Percentiles rank a stretch among this genome's conserved stretches.
These are phyloP conservation scores for Coemansia asiatica DNA, from an alignment of 192 early-diverging fungal genomes.

Conservation along the genomic window DNA sequence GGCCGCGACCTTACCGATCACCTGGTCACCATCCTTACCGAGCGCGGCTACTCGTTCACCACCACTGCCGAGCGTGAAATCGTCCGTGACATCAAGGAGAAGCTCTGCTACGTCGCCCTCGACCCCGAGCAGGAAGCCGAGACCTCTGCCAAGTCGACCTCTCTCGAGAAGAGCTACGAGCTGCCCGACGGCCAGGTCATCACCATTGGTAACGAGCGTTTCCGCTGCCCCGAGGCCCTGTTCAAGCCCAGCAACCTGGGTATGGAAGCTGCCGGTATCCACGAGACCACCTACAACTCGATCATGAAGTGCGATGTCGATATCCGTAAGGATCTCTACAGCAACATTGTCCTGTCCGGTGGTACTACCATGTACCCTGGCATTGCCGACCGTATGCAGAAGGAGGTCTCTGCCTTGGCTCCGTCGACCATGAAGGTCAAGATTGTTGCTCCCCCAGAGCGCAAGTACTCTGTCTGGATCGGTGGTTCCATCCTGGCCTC, in stretches of 20 bases:
- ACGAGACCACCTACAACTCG: conserved; percentile 95
- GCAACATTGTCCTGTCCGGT: conserved; percentile 95
- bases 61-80: conserved; percentile 97
- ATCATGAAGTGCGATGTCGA: conserved; percentile 98
- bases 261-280: conserved; percentile 89
- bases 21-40: conserved; percentile 89
- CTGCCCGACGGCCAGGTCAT: conserved; percentile 98
- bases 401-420: conserved; percentile 94
- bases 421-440: conserved; percentile 96
- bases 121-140: conserved; percentile 98
- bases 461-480: conserved; percentile 99
- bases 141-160: conserved; percentile 87
- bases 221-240: conserved; percentile 95
- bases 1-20: conserved; percentile 96
- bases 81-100: conserved; percentile 99
- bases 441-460: conserved; percentile 97
- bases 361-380: conserved; percentile 98
- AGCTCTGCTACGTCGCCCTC: conserved; percentile 96
- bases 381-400: conserved; percentile 96
- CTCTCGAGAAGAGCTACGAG: conserved; percentile 96
- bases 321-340: conserved; percentile 93
- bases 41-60: conserved; percentile 94
- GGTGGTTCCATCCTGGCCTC: conserved; percentile 97
- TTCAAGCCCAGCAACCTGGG: conserved; percentile 96
- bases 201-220: conserved; percentile 97